Evolutionary conservation across 129 eudicot genomes (phyloP).

Genomic region (Pittosporum tobira): DNA sequence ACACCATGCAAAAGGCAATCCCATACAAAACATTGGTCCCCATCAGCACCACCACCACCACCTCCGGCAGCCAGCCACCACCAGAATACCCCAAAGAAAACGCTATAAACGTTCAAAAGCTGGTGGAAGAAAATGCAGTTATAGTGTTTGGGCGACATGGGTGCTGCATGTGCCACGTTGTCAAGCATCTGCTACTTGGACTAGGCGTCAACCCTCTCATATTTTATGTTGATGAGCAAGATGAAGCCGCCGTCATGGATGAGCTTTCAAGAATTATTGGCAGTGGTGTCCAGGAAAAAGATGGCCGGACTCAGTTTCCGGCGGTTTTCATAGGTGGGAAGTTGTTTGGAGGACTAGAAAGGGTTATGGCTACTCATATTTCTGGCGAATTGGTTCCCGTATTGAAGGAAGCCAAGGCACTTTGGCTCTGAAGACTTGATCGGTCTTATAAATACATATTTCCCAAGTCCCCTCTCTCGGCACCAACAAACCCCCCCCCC

Average conservation of each 20-base stretch:
- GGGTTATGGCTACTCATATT: constrained; percentile 55
- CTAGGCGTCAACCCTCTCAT: constrained; percentile 58
- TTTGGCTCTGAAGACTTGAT: constrained; percentile 55
- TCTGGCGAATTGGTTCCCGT: constrained; percentile 73
- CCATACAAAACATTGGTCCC: constrained; percentile 9
- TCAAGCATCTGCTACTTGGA: constrained; percentile 45
- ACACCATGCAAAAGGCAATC: constrained; percentile 40
- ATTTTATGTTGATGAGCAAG: constrained; percentile 30
- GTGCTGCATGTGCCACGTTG: constrained; percentile 71
- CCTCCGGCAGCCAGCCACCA: background rate
- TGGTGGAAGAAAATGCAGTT: constrained; percentile 47
- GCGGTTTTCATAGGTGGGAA: constrained; percentile 73
- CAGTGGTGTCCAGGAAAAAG: too few species aligned
- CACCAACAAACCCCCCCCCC: too few species aligned
- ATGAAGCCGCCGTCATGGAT: constrained; percentile 20
- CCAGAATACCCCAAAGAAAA: background rate
- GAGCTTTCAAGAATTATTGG: constrained; percentile 22
- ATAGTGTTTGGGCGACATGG: constrained; percentile 49
- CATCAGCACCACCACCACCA: background rate
- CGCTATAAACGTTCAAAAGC: background rate
- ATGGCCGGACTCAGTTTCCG: constrained; percentile 37
- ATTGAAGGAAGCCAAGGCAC: constrained; percentile 59
- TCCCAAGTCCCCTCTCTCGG: too few species aligned
- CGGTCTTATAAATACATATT: too few species aligned
- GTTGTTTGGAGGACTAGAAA: constrained; percentile 69